Conservation (phyloP, 148 eudicot species). For the Pharnaceum exiguum region DNA sequence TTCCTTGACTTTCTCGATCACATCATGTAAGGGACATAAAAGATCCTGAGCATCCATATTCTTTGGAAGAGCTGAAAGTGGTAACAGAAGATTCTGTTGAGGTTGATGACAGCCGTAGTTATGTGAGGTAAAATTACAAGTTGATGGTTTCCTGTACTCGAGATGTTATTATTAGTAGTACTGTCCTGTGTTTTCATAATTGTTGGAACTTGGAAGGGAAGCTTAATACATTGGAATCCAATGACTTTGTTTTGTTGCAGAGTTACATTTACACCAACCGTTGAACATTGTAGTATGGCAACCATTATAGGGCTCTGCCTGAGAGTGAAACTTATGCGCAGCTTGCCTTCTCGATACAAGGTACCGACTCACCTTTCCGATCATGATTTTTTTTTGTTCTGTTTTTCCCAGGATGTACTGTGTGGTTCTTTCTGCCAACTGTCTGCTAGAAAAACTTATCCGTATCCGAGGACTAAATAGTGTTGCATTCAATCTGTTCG, state of each 20-base stretch:
- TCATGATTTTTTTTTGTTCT: not conserved
- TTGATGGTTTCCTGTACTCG: too few species aligned
- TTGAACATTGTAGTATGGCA: conserved; percentile 98
- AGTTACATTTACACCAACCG: conserved; percentile 93
- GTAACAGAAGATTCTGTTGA: conserved; percentile 92
- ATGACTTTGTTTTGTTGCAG: conserved; percentile 29
- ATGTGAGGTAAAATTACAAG: conserved; percentile 50
- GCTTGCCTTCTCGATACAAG: conserved; percentile 82
- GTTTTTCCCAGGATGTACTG: too few species aligned
- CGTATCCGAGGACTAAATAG: too few species aligned
- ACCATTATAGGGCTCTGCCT: conserved; percentile 89
- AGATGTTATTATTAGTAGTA: not conserved
- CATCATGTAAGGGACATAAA: conserved; percentile 95
- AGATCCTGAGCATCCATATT: conserved; percentile 99
- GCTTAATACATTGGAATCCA: not conserved
- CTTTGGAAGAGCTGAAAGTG: conserved; percentile 92
- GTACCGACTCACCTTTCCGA: conserved; percentile 20
- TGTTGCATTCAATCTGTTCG: too few species aligned
- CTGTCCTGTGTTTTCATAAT: not conserved
- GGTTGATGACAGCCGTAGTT: conserved; percentile 57
- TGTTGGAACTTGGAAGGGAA: too few species aligned
- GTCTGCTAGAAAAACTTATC: too few species aligned
- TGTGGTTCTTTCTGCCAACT: too few species aligned
- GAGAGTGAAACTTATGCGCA: conserved; percentile 90
- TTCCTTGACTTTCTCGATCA: conserved; percentile 42